Evolutionary conservation across 192 early-diverging fungal genomes (phyloP), one percentile per base, ranked within the genome.

Genomic region (Kickxella alabastrina): DNA sequence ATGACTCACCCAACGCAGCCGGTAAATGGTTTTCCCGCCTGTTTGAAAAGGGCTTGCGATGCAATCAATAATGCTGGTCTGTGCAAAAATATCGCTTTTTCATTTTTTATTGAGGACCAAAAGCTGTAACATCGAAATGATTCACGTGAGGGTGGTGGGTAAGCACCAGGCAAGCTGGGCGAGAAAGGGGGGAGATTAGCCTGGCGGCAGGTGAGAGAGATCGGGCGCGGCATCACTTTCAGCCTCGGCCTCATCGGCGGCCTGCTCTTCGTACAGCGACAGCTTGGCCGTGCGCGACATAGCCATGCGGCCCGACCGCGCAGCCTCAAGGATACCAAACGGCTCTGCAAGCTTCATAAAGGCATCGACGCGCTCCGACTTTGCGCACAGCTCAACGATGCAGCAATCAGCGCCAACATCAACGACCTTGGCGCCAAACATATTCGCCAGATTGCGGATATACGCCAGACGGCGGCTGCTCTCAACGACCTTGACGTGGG

Each of bases 261-360:
- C 28, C 10, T 87, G 80, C 43, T 82, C 61, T 22, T 83, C 83
- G 61, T 82, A 79, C 23, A 84, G 66, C 55, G 87, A 89, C 38
- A 87, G 86, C 49, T 94, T 84, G 21, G 89, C 87, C 15, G 88
- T 85, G 21, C 95, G 84, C 39, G 95, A 91, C 88, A 98, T 93
- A 17, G 93, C 92, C 93, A 98, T 96, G 50, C 87, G 83, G 59
- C 94, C 95, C 23, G 86, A 91, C 56, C 95, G 83, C n/a, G 91
- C 86, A 3, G 88, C 91, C 63, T 98, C 95, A 43, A 98, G 78
- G 43, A 98, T 88, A 29, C 95, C 95, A 61, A 89, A 98, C 18
- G 95, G 95, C 54, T 88, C 91, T n/a, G 90, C 77, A 22, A 98
- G 77, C 65, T 92, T 91, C 59, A 98, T 75, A 55, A 98, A 95